Evolutionary conservation across 305 asterid species (phyloP), one percentile per base, ranked within the genome.

Genomic region (Plantago rigida): DNA sequence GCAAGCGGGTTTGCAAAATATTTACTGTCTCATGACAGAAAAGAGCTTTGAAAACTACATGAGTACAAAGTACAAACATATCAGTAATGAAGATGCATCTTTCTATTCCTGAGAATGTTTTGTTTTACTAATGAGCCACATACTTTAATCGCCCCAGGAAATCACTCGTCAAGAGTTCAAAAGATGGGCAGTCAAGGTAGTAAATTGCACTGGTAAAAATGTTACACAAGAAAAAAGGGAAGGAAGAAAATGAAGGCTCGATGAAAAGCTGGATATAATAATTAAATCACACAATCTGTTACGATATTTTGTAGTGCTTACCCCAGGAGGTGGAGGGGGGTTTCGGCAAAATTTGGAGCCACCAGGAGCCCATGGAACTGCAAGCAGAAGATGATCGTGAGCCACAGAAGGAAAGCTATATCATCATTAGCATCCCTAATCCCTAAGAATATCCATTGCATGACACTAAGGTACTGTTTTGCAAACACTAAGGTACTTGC

Each of bases 301-400:
- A 22, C 26, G 26, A 63, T 34, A 56, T 46, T 59, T 47, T 51
- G 4, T 44, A 68, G 65, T 17, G 56, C 69, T 84, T 84, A 89
- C 97, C 96, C 96, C 97, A 13, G 79, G 8, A 64, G 99, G 96
- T 47, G 99, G 99, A 49, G 84, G 67, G 10, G 96, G 97, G 75
- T 93, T 93, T 66, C 96, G 79, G 80, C 94, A 84, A 72, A 89
- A 89, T 78, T 89, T 93, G 84, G 81, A 44, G 77, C 99, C 99
- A 69, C 97, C 96, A 66, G 99, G 99, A 74, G 99, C 99, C 99
- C 99, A 93, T 45, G 97, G 97, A 72, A 93, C 99, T 93, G 96
- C 71, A 67, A 64, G 71, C 46, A 72, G 44, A 70, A 72, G 64
- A 61, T 56, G 29, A 48, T n/a, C 17, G 64, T 73, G 28, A 69